Base-by-base conservation (phyloP, 2,329 filamentous ascomycete species). In the Exophiala aquamarina region DNA sequence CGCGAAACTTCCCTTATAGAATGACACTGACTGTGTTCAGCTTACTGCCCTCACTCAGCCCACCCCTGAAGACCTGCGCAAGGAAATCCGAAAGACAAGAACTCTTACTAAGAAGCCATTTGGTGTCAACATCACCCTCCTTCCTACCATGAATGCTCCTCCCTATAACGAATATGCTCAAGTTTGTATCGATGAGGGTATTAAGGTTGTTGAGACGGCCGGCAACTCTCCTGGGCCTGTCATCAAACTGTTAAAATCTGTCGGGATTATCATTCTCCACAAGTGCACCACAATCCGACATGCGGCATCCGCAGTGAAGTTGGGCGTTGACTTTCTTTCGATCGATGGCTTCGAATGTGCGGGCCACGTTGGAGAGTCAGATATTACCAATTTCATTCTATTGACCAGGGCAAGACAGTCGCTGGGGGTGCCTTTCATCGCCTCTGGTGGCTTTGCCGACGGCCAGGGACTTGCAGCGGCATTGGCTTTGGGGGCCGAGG, bases 281-380 rank as follows among this genome's bases (percentile, higher is more conserved):
- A 98, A 98, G 74, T 97, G 93, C 76, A 98, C 93, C 7, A 94
- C 89, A 4, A 95, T 98, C 71, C 78, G 90, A 45, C 93, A 98
- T 66, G 93, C 93, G 15, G 82, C 89, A 68, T 90, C 86, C 57
- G 93, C 93, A 39, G 79, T 95, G 49, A 95, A 95, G 71, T 83
- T 97, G 31, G 93, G 93, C 55, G 93, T 96, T 3, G 93, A 98
- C 70, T 97, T 98, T 71, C 73, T 98, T 48, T 91, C 86, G 58
- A 97, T 98, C 60, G 93, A 98, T 66, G 93, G 93, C 34, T 97
- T 98, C 66, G 93, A 98, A 70, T 98, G 93, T 72, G 93, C 90
- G 34, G 93, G 83, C 13, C 75, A 78, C 51, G 74, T 77, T 13
- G 75, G 75, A 47, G 75, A 78, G 59, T 67, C 69, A 49, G 75